These are phyloP conservation scores for Lipomyces sp. DNA, from an alignment of 805 yeast genomes.

Conservation along the genomic window DNA sequence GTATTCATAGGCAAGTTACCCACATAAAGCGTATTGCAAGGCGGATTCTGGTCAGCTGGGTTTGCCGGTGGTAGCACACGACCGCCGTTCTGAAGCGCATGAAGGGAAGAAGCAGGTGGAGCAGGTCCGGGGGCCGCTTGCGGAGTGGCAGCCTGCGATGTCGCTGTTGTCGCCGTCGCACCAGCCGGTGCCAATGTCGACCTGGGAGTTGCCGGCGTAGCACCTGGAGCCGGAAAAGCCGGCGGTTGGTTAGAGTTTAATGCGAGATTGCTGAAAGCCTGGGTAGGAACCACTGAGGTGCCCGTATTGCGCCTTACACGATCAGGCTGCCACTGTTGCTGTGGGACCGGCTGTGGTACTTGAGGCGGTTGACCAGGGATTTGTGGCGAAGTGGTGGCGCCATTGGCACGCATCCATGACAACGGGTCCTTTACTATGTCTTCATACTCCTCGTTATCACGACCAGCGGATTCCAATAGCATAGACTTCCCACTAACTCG, in stretches of 20 bases:
- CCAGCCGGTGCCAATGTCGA: slow-evolving; percentile 9
- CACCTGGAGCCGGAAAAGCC: slow-evolving; percentile 2
- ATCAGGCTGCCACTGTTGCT: slow-evolving; percentile 18
- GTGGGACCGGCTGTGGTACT: slow-evolving; percentile 1
- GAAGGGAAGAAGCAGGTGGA: slow-evolving; percentile 39
- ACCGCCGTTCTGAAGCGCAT: slow-evolving; percentile 49
- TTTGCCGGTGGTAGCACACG: slow-evolving; percentile 64
- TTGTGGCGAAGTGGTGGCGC: background rate
- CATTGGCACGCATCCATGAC: slow-evolving; percentile 38
- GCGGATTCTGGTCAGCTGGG: slow-evolving; percentile 99
- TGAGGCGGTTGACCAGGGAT: background rate
- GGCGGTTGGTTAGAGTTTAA: background rate
- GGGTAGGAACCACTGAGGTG: slow-evolving; percentile 1
- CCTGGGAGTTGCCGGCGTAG: slow-evolving; percentile 5
- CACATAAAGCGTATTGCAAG: slow-evolving; percentile 95
- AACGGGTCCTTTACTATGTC: slow-evolving; percentile 43
- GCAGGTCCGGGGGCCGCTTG: background rate
- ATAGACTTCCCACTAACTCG: slow-evolving; percentile 42
- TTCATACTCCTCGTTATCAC: slow-evolving; percentile 44
- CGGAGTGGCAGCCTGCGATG: slow-evolving; percentile 3
- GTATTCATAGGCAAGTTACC: slow-evolving; percentile 98
- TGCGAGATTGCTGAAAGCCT: slow-evolving; percentile 1
- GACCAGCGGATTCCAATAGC: slow-evolving; percentile 42
- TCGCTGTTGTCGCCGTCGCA: background rate
- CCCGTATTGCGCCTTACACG: slow-evolving; percentile 3